A percentile compares a stretch with the other conserved stretches of the same genome.
Conservation (phyloP, 768 basidiomycete genomes). For the Lactarius hengduanensis region DNA sequence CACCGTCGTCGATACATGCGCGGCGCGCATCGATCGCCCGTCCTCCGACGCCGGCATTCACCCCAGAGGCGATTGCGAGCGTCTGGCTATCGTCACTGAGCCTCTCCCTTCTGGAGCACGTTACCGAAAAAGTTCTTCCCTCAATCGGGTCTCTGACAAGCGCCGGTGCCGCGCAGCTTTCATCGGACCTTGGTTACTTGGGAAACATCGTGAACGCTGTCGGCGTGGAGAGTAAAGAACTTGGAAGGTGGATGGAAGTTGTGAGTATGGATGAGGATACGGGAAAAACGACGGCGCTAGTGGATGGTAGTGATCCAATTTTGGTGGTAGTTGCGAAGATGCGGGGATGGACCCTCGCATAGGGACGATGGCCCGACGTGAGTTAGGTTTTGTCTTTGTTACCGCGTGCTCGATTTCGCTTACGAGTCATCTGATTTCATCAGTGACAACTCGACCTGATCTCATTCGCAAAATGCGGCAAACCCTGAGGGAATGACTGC, state of each 20-base stretch:
- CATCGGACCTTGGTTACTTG: conserved; percentile 85
- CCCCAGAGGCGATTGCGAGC: conserved; percentile 79
- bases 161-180: conserved; percentile 78
- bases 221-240: conserved; percentile 79
- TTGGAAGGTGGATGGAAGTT: conserved; percentile 77
- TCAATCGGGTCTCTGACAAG: conserved; percentile 59
- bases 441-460: too few species aligned
- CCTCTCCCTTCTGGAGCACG: conserved; percentile 68
- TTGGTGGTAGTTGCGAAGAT: conserved; percentile 16
- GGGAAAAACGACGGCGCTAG: conserved; percentile 13
- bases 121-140: conserved; percentile 71
- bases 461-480: too few species aligned
- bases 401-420: background rate
- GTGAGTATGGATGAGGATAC: conserved; percentile 55
- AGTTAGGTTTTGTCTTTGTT: background rate
- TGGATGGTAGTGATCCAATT: conserved; percentile 18
- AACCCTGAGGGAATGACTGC: too few species aligned
- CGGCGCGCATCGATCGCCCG: conserved; percentile 36
- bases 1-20: conserved; percentile 32
- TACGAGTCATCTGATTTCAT: background rate
- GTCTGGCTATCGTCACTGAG: conserved; percentile 94
- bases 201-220: conserved; percentile 87
- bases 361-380: background rate
- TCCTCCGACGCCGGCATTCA: conserved; percentile 35
- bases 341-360: conserved; percentile 17